Percentiles rank a stretch among this genome's conserved stretches.
Conservation (phyloP, 2,329 filamentous ascomycete species). For the Didymella glomerata region DNA sequence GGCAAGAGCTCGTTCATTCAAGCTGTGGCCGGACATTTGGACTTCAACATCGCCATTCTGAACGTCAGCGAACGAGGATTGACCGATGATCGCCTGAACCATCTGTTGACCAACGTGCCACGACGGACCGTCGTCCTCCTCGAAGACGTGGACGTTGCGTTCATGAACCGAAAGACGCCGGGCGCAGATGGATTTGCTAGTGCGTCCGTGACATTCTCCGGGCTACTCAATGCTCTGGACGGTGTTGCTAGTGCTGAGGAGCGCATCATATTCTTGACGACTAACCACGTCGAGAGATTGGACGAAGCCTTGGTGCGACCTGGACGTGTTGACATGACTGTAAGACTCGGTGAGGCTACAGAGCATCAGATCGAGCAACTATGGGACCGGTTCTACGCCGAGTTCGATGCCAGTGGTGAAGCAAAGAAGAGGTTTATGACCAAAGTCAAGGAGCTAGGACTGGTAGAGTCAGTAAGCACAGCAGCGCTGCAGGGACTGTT, state of each 20-base stretch:
- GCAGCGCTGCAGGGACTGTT: constrained; percentile 95
- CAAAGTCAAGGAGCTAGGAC: constrained; percentile 72
- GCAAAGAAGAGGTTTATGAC: constrained; percentile 74
- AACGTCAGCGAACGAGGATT: constrained; percentile 90
- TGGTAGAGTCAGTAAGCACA: constrained; percentile 80
- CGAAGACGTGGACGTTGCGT: constrained; percentile 92
- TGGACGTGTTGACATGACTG: constrained; percentile 91
- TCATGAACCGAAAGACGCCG: constrained; percentile 78
- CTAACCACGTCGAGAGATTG: constrained; percentile 89
- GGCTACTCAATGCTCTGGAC: constrained; percentile 75
- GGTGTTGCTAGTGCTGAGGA: constrained; percentile 96
- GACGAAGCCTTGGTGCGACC: constrained; percentile 90
- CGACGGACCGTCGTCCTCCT: constrained; percentile 82
- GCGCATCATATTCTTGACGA: constrained; percentile 90
- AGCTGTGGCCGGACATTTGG: constrained; percentile 87
- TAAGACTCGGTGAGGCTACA: constrained; percentile 87
- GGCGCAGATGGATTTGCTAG: constrained; percentile 86
- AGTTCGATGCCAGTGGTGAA: constrained; percentile 71
- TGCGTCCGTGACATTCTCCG: constrained; percentile 92
- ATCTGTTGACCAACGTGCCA: constrained; percentile 84
- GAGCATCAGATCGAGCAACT: constrained; percentile 83
- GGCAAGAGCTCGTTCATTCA: constrained; percentile 98
- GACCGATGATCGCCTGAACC: constrained; percentile 87
- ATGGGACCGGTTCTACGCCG: constrained; percentile 95
- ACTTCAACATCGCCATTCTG: constrained; percentile 91